These are phyloP conservation scores for Flaveria sonorensis DNA, from an alignment of 129 eudicot species.

Conservation along the genomic window DNA sequence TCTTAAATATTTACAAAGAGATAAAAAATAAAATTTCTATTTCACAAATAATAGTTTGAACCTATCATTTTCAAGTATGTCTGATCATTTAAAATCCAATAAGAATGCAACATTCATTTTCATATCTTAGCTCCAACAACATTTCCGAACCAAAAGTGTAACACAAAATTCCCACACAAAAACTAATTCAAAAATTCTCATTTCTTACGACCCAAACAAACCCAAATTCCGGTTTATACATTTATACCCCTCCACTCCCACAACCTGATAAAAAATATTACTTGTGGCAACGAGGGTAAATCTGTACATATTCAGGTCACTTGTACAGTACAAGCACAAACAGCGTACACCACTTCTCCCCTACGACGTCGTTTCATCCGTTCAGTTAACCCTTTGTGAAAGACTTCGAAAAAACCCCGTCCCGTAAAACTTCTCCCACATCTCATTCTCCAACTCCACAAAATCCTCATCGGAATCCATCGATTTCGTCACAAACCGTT, in stretches of 20 bases:
- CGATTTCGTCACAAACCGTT: constrained; percentile 28
- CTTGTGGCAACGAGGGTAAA: constrained; percentile 28
- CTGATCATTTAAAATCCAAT: too few species aligned
- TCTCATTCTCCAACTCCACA: constrained; percentile 69
- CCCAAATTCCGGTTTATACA: constrained; percentile 13
- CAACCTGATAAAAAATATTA: constrained; percentile 11
- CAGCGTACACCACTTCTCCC: neutral
- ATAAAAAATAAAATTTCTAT: too few species aligned
- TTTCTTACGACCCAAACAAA: constrained; percentile 23
- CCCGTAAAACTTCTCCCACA: constrained; percentile 76
- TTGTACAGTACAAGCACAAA: constrained; percentile 36
- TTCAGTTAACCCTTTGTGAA: constrained; percentile 43
- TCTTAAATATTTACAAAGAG: too few species aligned
- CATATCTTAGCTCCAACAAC: too few species aligned
- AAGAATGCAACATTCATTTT: too few species aligned
- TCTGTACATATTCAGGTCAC: constrained; percentile 18
- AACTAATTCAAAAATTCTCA: neutral
- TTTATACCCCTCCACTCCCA: constrained; percentile 1
- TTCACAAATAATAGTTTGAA: too few species aligned
- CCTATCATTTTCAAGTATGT: too few species aligned
- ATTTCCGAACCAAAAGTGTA: neutral
- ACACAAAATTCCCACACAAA: neutral
- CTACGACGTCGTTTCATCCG: constrained; percentile 4
- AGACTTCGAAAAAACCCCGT: constrained; percentile 83
- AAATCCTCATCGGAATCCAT: constrained; percentile 46